Evolutionary conservation across 176 grass and related monocot genomes (phyloP), one percentile per base, ranked within the genome.

Genomic region (Eragrostis curvula): DNA sequence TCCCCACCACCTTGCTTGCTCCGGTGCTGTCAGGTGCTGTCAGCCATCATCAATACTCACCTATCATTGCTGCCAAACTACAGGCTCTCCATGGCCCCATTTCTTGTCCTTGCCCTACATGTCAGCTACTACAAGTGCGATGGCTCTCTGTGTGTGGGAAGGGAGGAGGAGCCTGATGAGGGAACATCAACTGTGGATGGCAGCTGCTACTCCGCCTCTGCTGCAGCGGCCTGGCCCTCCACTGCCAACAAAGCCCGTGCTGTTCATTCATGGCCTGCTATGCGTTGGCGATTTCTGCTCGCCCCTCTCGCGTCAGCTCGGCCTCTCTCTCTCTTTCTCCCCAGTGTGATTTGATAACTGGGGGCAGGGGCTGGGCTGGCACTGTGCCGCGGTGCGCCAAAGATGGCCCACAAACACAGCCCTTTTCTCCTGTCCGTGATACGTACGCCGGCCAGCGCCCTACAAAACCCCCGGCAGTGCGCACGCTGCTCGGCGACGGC

Each of bases 251-350:
- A 44, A 24, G 85, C 73, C 66, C 65, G 79, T 71, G 79, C 85
- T 77, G 85, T 87, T 88, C 86, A 79, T 78, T 83, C 86, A 88
- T 83, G 86, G 46, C 80, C 36, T 71, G 79, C 12, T 77, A 23
- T 39, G 63, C 51, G 20, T 28, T 41, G 77, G 56, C 75, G 43
- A 41, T 30, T 21, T 32, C n/a, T 36, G 59, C 18, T 28, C 55
- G 27, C 66, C 9, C 20, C 17, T 10, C 58, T 64, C 60, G 60
- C 60, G 28, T 64, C 60, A 64, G 27, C 12, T 64, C 12, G 23
- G 58, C 24, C 24, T 30, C 27, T 63, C 25, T 7, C 16, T 32
- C 12, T 46, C 13, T 27, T 66, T 9, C 5, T 2, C 5, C 30
- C 1, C 66, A 28, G 62, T 9, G 52, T 81, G 84, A 90, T 83